A percentile compares a stretch with the other conserved stretches of the same genome.
Conservation (phyloP, 2,329 filamentous ascomycete genomes). For the Paramyrothecium sp. region DNA sequence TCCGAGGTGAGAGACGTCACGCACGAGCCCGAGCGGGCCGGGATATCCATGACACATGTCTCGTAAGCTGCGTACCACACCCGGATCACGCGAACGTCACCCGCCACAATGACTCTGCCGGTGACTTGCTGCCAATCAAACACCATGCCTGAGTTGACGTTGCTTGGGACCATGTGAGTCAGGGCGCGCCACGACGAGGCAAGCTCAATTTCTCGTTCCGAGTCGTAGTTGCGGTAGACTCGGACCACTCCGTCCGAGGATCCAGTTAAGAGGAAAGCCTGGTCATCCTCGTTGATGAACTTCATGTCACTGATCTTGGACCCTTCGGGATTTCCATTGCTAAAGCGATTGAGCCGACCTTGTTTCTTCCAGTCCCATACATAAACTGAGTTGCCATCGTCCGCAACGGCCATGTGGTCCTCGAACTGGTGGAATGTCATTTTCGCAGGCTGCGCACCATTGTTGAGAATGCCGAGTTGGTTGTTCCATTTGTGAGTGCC, state of each 20-base stretch:
- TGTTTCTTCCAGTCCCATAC: conserved; percentile 93
- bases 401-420: conserved; percentile 88
- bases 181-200: conserved; percentile 89
- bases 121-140: conserved; percentile 99
- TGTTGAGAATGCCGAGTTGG: conserved; percentile 80
- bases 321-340: conserved; percentile 87
- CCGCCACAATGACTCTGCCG: conserved; percentile 90
- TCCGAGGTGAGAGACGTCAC: conserved; percentile 96
- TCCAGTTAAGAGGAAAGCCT: conserved; percentile 89
- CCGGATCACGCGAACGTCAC: conserved; percentile 90
- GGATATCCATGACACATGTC: conserved; percentile 90
- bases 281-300: conserved; percentile 98
- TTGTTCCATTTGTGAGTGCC: conserved; percentile 86
- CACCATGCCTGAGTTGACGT: conserved; percentile 91
- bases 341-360: conserved; percentile 77
- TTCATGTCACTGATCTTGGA: conserved; percentile 93
- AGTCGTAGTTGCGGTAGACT: conserved; percentile 90
- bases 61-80: conserved; percentile 96
- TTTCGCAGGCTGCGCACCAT: conserved; percentile 83
- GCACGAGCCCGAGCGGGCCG: conserved; percentile 89
- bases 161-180: conserved; percentile 90
- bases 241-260: conserved; percentile 94
- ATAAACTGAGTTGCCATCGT: conserved; percentile 85
- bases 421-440: conserved; percentile 99
- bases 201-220: conserved; percentile 71